These are phyloP conservation scores for Candida insectorum DNA, from an alignment of 805 yeast species.

Conservation along the genomic window DNA sequence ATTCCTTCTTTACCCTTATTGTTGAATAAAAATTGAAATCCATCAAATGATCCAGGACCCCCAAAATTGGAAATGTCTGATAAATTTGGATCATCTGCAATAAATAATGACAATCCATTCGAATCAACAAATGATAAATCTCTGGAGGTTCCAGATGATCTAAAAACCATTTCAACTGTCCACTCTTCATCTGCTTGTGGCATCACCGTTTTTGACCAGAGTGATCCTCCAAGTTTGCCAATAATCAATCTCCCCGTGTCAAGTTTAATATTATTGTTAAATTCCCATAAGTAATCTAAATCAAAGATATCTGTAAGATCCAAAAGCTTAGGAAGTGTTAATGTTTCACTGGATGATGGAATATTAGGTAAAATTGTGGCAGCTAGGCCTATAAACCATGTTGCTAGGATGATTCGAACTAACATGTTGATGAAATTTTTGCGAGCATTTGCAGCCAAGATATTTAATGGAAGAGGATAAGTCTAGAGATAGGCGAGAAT, in stretches of 20 bases:
- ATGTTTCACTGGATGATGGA: background rate
- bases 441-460: too few relatives aligned
- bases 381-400: background rate
- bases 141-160: conserved; percentile 49
- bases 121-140: conserved; percentile 23
- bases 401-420: too few relatives aligned
- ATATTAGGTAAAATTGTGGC: background rate
- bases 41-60: conserved; percentile 54
- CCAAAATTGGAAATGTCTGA: conserved; percentile 38
- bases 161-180: conserved; percentile 60
- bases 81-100: conserved; percentile 14
- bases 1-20: conserved; percentile 48
- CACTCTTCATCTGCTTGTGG: conserved; percentile 32
- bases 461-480: too few relatives aligned
- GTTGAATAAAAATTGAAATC: conserved; percentile 60
- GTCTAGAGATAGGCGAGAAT: too few relatives aligned
- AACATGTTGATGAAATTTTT: too few relatives aligned
- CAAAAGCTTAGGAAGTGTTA: conserved; percentile 36
- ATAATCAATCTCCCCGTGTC: conserved; percentile 60
- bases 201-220: conserved; percentile 19
- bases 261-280: conserved; percentile 72
- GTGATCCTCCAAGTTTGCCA: conserved; percentile 16
- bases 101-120: conserved; percentile 62
- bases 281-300: conserved; percentile 27
- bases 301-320: conserved; percentile 19